Base-by-base conservation (phyloP, 1,284 basidiomycete species). In the Wallemia ichthyophaga region DNA sequence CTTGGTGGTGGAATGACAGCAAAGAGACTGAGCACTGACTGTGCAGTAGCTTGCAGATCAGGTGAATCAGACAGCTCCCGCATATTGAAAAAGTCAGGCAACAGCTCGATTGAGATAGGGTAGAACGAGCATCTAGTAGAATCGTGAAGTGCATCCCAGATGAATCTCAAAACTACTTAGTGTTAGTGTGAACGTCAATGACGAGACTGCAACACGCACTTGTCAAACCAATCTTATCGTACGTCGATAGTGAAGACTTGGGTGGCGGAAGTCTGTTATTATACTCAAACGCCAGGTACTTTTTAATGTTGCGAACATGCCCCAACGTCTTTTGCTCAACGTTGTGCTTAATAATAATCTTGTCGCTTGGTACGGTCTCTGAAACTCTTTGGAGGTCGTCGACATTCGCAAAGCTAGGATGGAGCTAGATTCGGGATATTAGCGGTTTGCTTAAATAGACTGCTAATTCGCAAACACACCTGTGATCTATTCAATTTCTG, bases 91-190 rank as follows among this genome's bases (percentile, higher is more conserved):
- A 72, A 67, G 24, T 68, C 68, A 1, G 69, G 69, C 83, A 89
- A 73, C 69, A 87, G 73, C 19, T 78, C 76, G 58, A 83, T 74
- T 56, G 80, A 74, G 65, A 85, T 86, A 25, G 83, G 81, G 69
- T 86, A 59, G 28, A 57, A 55, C 48, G 33, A 26, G 31, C 21
- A 26, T 27, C 54, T 24, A 7, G 26, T 23, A n/a, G 60, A 56
- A 24, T 56, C 55, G 55, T 56, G 55, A 13, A 56, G 23, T 13
- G 55, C 55, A 25, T 56, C 55, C 55, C 55, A 56, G n/a, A 56
- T 7, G 25, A 56, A 56, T 27, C 55, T 13, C 55, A 56, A 25
- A 27, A 27, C 55, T 56, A 24, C n/a, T 21, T 13, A 5, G n/a
- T 19, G n/a, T 48, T 48, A 48, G 37, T 5, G 7, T 48, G n/a